Base-by-base conservation (phyloP, 2,329 filamentous ascomycete genomes). In the Gnomoniopsis sp. region DNA sequence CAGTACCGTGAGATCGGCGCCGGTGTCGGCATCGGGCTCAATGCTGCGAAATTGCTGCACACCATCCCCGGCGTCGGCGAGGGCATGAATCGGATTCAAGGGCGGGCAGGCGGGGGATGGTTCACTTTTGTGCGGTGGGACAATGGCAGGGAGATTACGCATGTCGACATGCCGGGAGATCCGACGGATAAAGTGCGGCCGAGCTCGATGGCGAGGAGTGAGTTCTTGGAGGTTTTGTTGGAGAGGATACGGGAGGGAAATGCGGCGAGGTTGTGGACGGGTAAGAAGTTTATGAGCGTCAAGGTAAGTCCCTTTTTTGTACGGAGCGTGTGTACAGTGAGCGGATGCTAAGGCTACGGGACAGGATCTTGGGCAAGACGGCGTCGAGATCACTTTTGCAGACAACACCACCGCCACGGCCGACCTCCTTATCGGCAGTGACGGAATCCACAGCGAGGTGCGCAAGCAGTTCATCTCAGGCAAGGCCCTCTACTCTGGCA, bases 11-110 rank as follows among this genome's bases (percentile, higher is more conserved):
- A 60, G 50, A 57, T 60, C 23, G 58, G 58, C 8, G 58, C 58
- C 12, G 58, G 54, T 26, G 54, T 60, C 19, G 58, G 58, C 6
- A 36, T 60, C 10, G 75, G 71, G 1, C 75, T 75, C 7, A 79
- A 78, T 64, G 69, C 73, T 6, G 38, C 57, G n/a, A 59, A 49
- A 48, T 43, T 59, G 15, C n/a, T 59, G 33, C 53, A 59, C 57
- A 19, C 17, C 8, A 56, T 59, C 23, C 41, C 43, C 17, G 57
- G 53, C 11, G 53, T 59, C 10, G 57, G 57, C 3, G 48, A 44
- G 41, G 48, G 41, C 34, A 59, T 59, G 48, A 56, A 52, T 15
- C 22, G 21, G 14, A 59, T 59, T 11, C 53, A 56, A 43, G 57
- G 57, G 23, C 57, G 57, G 6, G 34, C 14, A 8, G 34, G 21